A percentile compares a stretch with the other conserved stretches of the same genome.
Evolutionary conservation across 805 yeast species (phyloP).

Genomic region (Maudiozyma turicensis): DNA sequence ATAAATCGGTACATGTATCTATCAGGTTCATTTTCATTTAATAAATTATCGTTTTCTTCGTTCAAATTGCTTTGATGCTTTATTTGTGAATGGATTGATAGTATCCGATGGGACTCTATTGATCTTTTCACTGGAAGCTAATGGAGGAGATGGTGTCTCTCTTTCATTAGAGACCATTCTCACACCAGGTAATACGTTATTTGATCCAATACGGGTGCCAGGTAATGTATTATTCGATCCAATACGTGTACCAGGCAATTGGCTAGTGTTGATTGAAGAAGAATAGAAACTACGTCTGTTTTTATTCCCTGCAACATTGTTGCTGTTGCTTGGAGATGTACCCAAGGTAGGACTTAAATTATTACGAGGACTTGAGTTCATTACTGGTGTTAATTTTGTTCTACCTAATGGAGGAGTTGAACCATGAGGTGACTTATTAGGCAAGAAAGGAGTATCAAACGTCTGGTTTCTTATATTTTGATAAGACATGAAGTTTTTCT

Average conservation of each 20-base stretch:
- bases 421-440: background rate
- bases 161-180: background rate
- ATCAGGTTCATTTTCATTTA: background rate
- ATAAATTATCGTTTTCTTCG: constrained; percentile 1
- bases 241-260: background rate
- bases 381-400: background rate
- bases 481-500: background rate
- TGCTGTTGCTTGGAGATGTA: background rate
- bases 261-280: background rate
- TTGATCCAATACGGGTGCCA: background rate
- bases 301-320: background rate
- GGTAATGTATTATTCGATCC: constrained; percentile 1
- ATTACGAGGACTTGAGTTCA: background rate
- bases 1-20: background rate
- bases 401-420: background rate
- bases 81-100: background rate
- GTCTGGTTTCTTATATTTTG: background rate
- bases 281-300: background rate
- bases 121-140: background rate
- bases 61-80: background rate
- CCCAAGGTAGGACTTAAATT: background rate
- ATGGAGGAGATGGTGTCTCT: background rate
- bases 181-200: constrained; percentile 3
- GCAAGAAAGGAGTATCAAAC: background rate
- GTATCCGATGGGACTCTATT: background rate